phyloP scores from a whole-genome alignment of 257 asterid genomes.

The Nicotiana undulata region DNA sequence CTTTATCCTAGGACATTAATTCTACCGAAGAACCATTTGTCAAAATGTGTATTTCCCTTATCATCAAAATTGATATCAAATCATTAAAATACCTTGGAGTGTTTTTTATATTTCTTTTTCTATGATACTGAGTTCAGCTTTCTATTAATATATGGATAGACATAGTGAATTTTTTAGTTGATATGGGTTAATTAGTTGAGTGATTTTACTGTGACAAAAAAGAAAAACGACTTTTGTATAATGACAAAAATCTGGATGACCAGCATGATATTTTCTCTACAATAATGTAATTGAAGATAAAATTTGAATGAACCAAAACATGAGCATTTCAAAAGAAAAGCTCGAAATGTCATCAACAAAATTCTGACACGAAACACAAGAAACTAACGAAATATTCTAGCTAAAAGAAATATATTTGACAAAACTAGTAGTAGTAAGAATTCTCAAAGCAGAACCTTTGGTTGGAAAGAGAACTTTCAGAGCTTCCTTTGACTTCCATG shows the following conservation, averaged over 20 bases:
- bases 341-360: not conserved
- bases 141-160: too few species aligned
- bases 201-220: too few species aligned
- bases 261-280: too few species aligned
- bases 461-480: not conserved
- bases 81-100: not conserved
- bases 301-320: not conserved
- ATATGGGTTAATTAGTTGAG: too few species aligned
- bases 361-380: not conserved
- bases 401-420: not conserved
- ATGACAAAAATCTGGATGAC: too few species aligned
- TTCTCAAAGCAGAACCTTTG: not conserved
- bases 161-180: too few species aligned
- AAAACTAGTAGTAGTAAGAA: not conserved
- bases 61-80: not conserved
- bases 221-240: too few species aligned
- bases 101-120: too few species aligned
- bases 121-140: too few species aligned
- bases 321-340: not conserved
- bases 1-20: not conserved
- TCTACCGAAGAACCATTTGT: too few species aligned
- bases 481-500: conserved; percentile 1
- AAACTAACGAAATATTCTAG: too few species aligned
- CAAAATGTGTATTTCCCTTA: not conserved
- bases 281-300: too few species aligned